These are phyloP conservation scores for Phytophthora pistaciae DNA, from an alignment of 352 stramenopile genomes.

Conservation along the genomic window DNA sequence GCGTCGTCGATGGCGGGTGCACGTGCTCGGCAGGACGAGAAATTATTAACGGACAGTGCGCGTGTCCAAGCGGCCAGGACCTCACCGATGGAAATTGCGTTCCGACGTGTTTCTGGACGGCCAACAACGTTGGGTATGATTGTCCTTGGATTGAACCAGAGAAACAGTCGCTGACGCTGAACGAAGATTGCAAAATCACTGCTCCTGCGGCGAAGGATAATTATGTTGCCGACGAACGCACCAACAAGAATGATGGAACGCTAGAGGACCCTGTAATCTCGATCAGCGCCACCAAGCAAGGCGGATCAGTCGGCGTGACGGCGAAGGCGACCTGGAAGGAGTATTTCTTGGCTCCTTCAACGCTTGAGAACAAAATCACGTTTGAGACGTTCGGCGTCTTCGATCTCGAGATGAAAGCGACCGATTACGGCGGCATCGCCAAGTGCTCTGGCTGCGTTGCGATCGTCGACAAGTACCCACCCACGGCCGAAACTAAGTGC, in stretches of 20 bases:
- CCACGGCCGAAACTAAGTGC: constrained; percentile 5
- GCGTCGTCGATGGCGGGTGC: background rate
- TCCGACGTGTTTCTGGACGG: constrained; percentile 21
- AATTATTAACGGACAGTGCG: background rate
- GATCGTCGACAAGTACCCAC: constrained; percentile 34
- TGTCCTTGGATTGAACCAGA: constrained; percentile 1
- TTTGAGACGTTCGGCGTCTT: constrained; percentile 41
- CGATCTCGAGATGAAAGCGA: constrained; percentile 31
- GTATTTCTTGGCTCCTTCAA: constrained; percentile 4
- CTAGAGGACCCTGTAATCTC: constrained; percentile 10
- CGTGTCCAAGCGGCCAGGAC: background rate
- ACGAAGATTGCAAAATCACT: constrained; percentile 11
- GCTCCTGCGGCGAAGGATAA: constrained; percentile 26
- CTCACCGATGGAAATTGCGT: background rate
- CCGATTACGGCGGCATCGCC: constrained; percentile 22
- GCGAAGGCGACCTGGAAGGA: constrained; percentile 20
- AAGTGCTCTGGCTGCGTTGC: constrained; percentile 36
- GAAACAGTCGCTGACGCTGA: constrained; percentile 1
- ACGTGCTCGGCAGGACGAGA: background rate
- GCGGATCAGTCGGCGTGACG: background rate
- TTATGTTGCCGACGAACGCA: constrained; percentile 29
- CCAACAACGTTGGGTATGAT: constrained; percentile 7
- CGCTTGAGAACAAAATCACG: constrained; percentile 22
- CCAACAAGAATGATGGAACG: constrained; percentile 16
- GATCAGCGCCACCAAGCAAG: constrained; percentile 22